These are phyloP conservation scores for Termitomyces sp. DNA, from an alignment of 768 basidiomycete genomes.

Conservation along the genomic window DNA sequence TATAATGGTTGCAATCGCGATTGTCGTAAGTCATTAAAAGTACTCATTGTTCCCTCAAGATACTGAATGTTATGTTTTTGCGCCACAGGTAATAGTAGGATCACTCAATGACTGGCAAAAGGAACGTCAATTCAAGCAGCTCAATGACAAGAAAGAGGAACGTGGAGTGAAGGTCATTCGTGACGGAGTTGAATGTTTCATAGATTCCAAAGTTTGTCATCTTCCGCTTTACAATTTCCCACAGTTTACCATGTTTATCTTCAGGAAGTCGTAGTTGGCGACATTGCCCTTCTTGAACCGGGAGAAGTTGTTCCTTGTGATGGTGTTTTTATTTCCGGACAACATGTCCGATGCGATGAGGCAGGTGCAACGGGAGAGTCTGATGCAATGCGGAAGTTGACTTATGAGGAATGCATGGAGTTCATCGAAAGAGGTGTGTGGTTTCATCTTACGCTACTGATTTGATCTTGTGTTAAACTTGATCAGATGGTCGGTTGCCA, in stretches of 20 bases:
- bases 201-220: conserved; percentile 70
- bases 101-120: no score
- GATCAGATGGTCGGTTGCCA: conserved; percentile 20
- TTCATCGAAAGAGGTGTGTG: conserved; percentile 27
- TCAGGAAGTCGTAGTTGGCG: conserved; percentile 90
- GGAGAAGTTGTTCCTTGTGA: conserved; percentile 97
- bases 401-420: conserved; percentile 70
- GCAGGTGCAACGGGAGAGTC: conserved; percentile 96
- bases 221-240: background rate
- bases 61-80: conserved; percentile 12
- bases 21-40: conserved; percentile 48
- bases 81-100: conserved; percentile 51
- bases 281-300: conserved; percentile 87
- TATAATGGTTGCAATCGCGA: conserved; percentile 69
- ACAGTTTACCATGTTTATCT: conserved; percentile 16
- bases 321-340: conserved; percentile 87
- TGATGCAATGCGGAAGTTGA: conserved; percentile 86
- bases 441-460: background rate
- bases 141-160: background rate
- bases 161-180: conserved; percentile 84
- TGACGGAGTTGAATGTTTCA: conserved; percentile 57
- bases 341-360: conserved; percentile 95
- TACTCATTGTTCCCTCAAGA: background rate
- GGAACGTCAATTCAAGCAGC: no score
- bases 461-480: background rate